Conservation (phyloP, 768 basidiomycete genomes). For the Calocybe cyanea region DNA sequence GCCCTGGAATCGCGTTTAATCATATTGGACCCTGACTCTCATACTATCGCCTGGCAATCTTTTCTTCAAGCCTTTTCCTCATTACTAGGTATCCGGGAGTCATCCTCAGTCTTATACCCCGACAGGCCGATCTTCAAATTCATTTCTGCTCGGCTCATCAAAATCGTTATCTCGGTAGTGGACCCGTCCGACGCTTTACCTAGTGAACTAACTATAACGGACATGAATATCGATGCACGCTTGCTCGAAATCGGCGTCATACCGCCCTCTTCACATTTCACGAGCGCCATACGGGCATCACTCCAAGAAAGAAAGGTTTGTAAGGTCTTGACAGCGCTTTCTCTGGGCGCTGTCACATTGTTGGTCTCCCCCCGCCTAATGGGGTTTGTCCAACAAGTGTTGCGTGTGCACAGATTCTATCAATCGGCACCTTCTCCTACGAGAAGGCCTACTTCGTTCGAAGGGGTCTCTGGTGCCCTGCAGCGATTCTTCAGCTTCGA, state of each 20-base stretch:
- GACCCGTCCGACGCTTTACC: constrained; percentile 29
- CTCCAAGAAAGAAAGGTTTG: constrained; percentile 32
- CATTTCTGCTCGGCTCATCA: constrained; percentile 24
- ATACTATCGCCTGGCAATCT: constrained; percentile 25
- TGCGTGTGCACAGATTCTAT: constrained; percentile 46
- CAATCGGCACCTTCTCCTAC: constrained; percentile 11
- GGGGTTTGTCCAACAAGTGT: constrained; percentile 50
- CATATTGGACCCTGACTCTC: constrained; percentile 42
- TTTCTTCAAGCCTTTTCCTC: constrained; percentile 30
- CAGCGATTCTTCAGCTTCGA: constrained; percentile 25
- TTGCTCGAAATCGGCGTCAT: constrained; percentile 20
- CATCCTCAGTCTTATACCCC: neutral
- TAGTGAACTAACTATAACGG: constrained; percentile 32
- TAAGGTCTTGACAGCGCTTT: constrained; percentile 31
- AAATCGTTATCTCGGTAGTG: constrained; percentile 27
- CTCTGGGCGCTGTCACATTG: constrained; percentile 38
- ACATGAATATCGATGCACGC: constrained; percentile 24
- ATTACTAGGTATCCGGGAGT: constrained; percentile 9
- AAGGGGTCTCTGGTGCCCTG: neutral
- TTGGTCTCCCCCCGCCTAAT: constrained; percentile 55
- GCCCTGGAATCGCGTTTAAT: constrained; percentile 36
- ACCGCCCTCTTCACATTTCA: constrained; percentile 9
- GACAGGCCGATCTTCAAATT: constrained; percentile 6
- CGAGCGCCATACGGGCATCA: constrained; percentile 43
- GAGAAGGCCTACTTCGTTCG: constrained; percentile 5